These are phyloP conservation scores for Fusarium acutatum DNA, from an alignment of 2,329 filamentous ascomycete species.

Conservation along the genomic window DNA sequence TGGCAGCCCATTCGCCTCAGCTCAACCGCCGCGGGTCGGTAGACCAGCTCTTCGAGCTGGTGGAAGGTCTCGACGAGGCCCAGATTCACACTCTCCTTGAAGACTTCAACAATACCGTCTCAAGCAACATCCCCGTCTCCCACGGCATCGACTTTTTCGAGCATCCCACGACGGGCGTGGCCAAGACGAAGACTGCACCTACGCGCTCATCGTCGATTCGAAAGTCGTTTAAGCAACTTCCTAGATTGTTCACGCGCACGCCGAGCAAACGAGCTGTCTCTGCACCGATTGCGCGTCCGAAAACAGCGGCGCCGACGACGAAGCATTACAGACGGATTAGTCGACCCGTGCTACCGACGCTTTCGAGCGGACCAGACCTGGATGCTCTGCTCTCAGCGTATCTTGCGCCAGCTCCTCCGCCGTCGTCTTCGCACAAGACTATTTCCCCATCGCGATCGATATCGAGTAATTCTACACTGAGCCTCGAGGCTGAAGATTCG, in stretches of 20 bases:
- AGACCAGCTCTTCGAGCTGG: slow-evolving; percentile 36
- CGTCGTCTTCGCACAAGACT: slow-evolving; percentile 3
- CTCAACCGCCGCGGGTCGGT: slow-evolving; percentile 27
- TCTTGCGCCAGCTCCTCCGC: slow-evolving; percentile 21
- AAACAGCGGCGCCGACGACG: slow-evolving; percentile 21
- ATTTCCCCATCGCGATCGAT: slow-evolving; percentile 32
- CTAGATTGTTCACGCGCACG: slow-evolving; percentile 28
- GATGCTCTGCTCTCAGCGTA: slow-evolving; percentile 33
- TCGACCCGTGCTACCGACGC: slow-evolving; percentile 29
- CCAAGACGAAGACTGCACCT: slow-evolving; percentile 21
- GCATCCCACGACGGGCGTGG: not conserved
- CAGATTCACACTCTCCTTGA: slow-evolving; percentile 33
- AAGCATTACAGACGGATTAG: slow-evolving; percentile 35
- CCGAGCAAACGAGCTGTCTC: slow-evolving; percentile 28
- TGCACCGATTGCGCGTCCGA: slow-evolving; percentile 21
- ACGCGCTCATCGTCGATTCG: slow-evolving; percentile 25
- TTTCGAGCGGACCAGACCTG: slow-evolving; percentile 24
- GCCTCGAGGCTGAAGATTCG: slow-evolving; percentile 29
- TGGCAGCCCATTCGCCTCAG: slow-evolving; percentile 12
- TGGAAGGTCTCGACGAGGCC: slow-evolving; percentile 30
- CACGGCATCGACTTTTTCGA: slow-evolving; percentile 34
- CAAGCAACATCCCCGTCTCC: slow-evolving; percentile 34
- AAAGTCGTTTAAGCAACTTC: slow-evolving; percentile 27
- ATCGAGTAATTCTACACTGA: slow-evolving; percentile 31
- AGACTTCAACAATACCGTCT: slow-evolving; percentile 35